phyloP scores from a whole-genome alignment of 2,329 filamentous ascomycete species.

The Colletotrichum incanum region DNA sequence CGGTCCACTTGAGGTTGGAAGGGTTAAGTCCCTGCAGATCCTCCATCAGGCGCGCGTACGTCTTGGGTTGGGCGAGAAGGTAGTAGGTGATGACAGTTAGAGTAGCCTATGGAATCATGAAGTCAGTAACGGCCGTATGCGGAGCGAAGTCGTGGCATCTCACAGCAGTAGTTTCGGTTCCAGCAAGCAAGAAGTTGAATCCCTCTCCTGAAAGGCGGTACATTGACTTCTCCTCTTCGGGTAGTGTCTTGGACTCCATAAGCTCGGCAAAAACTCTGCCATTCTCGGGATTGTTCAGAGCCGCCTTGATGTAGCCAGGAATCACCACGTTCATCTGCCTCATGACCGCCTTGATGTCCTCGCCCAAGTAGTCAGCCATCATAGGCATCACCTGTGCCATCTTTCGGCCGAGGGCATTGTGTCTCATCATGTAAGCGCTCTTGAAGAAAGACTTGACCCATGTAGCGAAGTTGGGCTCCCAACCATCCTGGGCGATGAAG shows the following conservation, averaged over 20 bases:
- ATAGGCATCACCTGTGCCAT: constrained; percentile 46
- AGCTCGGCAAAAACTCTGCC: constrained; percentile 50
- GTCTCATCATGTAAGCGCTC: constrained; percentile 53
- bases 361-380: constrained; percentile 46
- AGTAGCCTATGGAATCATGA: constrained; percentile 37
- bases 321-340: constrained; percentile 48
- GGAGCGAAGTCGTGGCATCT: neutral
- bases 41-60: constrained; percentile 45
- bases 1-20: constrained; percentile 47
- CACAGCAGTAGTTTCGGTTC: constrained; percentile 64
- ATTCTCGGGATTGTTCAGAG: constrained; percentile 46
- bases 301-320: constrained; percentile 46
- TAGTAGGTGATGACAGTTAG: constrained; percentile 50
- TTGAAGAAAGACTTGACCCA: constrained; percentile 53
- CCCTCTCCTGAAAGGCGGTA: constrained; percentile 39
- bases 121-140: neutral
- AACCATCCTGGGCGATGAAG: constrained; percentile 50
- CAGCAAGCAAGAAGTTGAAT: constrained; percentile 64
- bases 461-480: constrained; percentile 54
- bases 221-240: constrained; percentile 38
- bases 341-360: constrained; percentile 48
- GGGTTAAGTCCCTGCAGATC: constrained; percentile 49
- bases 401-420: constrained; percentile 50
- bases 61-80: constrained; percentile 48
- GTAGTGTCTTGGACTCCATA: constrained; percentile 45